These are phyloP conservation scores for Auriculariales sp. DNA, from an alignment of 768 basidiomycete genomes.

Conservation along the genomic window DNA sequence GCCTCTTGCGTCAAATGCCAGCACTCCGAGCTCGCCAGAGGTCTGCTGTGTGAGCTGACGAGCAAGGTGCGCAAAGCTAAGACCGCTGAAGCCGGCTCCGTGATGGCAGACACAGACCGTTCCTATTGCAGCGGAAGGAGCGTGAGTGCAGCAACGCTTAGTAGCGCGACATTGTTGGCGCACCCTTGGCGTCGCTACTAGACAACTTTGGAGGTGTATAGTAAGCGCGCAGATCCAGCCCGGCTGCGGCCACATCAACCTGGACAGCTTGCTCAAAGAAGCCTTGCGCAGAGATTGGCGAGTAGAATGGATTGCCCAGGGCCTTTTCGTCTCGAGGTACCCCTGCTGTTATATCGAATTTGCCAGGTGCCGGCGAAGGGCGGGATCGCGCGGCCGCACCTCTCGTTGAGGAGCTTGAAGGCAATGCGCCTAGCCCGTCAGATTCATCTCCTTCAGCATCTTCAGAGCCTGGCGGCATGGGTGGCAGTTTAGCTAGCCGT, in stretches of 20 bases:
- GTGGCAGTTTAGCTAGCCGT: constrained; percentile 60
- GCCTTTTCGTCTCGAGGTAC: constrained; percentile 13
- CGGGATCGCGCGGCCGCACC: constrained; percentile 6
- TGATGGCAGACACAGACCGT: constrained; percentile 87
- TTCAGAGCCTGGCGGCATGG: constrained; percentile 32
- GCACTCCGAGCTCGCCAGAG: constrained; percentile 61
- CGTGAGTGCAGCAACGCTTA: too few relatives aligned
- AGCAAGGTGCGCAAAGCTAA: constrained; percentile 86
- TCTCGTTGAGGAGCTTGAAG: constrained; percentile 21
- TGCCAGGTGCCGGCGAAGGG: constrained; percentile 9
- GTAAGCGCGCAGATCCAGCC: constrained; percentile 65
- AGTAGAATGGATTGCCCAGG: constrained; percentile 37
- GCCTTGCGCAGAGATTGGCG: constrained; percentile 61
- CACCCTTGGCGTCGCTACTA: constrained; percentile 16
- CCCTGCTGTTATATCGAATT: constrained; percentile 19
- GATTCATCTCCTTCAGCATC: constrained; percentile 39
- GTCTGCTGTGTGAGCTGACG: constrained; percentile 50
- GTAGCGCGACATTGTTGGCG: too few relatives aligned
- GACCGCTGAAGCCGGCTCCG: constrained; percentile 82
- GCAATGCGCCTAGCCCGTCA: constrained; percentile 47
- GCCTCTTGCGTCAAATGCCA: constrained; percentile 70
- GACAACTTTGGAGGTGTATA: constrained; percentile 54
- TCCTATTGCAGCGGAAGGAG: too few relatives aligned
- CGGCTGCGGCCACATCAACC: constrained; percentile 46
- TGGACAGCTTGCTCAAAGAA: constrained; percentile 75